phyloP scores from a whole-genome alignment of 768 basidiomycete species.

The Basidioascus undulatus region DNA sequence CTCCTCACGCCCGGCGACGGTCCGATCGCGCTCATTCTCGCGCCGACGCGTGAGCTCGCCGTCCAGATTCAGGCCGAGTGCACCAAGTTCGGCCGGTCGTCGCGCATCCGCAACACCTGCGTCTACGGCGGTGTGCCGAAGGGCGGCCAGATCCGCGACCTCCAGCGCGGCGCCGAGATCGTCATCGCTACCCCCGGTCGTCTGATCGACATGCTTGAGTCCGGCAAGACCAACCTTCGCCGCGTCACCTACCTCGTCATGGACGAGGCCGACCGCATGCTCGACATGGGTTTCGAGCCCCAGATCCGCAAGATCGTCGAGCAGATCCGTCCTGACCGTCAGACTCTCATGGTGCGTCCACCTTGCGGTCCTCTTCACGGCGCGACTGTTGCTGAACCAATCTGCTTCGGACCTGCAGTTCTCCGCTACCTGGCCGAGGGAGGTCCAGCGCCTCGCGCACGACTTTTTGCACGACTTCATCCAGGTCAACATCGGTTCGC shows the following conservation, averaged over 20 bases:
- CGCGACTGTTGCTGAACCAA: no score
- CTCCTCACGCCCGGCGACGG: constrained; percentile 82
- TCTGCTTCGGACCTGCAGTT: no score
- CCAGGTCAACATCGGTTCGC: constrained; percentile 95
- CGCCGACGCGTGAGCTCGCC: constrained; percentile 92
- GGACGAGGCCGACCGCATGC: constrained; percentile 99
- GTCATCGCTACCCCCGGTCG: constrained; percentile 99
- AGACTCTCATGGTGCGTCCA: constrained; percentile 96
- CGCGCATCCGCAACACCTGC: constrained; percentile 91
- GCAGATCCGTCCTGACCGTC: constrained; percentile 93
- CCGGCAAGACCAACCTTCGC: constrained; percentile 82
- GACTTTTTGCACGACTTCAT: constrained; percentile 93
- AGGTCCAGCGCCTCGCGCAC: constrained; percentile 89
- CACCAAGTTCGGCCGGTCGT: constrained; percentile 76
- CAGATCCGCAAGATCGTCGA: constrained; percentile 95
- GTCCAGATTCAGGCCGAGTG: constrained; percentile 98
- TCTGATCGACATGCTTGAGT: constrained; percentile 96
- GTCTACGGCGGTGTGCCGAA: constrained; percentile 98
- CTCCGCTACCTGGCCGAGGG: constrained; percentile 98
- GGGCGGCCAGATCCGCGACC: constrained; percentile 90
- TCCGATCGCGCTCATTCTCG: constrained; percentile 86
- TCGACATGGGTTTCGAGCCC: constrained; percentile 99
- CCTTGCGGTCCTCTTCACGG: no score
- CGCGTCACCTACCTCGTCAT: constrained; percentile 94
- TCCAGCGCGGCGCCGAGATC: constrained; percentile 89